These are phyloP conservation scores for Mucor ambiguus DNA, from an alignment of 371 early-diverging fungal species.

Conservation along the genomic window DNA sequence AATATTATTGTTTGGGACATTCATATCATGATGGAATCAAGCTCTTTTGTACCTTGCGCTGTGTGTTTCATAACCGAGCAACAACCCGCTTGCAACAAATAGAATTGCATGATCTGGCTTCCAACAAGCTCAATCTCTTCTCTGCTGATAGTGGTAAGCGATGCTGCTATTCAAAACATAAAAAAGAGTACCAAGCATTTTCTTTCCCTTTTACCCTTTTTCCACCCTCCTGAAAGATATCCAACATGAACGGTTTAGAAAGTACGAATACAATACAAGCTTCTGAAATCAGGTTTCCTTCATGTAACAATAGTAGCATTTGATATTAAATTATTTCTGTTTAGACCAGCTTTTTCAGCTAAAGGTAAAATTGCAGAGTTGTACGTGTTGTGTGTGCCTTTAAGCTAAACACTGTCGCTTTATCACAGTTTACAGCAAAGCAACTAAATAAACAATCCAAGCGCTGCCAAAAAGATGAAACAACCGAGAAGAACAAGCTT, in stretches of 20 bases:
- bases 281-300: background rate
- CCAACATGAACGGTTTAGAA: conserved; percentile 32
- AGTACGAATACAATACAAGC: conserved; percentile 15
- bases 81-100: background rate
- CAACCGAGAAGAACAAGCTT: conserved; percentile 77
- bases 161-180: conserved; percentile 3
- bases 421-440: conserved; percentile 87
- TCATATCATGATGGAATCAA: background rate
- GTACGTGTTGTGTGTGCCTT: background rate
- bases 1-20: background rate
- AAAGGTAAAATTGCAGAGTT: conserved; percentile 50
- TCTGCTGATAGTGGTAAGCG: background rate
- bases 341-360: conserved; percentile 73
- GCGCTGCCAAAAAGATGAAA: conserved; percentile 86
- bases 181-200: conserved; percentile 2
- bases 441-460: conserved; percentile 85
- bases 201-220: background rate
- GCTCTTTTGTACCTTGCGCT: background rate
- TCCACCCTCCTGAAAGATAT: background rate
- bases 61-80: conserved; percentile 3
- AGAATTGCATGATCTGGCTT: background rate
- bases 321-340: background rate
- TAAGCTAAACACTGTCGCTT: background rate
- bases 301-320: background rate
- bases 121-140: background rate